phyloP scores from a whole-genome alignment of 306 rosid species.

The Cicer pinnatifidum region DNA sequence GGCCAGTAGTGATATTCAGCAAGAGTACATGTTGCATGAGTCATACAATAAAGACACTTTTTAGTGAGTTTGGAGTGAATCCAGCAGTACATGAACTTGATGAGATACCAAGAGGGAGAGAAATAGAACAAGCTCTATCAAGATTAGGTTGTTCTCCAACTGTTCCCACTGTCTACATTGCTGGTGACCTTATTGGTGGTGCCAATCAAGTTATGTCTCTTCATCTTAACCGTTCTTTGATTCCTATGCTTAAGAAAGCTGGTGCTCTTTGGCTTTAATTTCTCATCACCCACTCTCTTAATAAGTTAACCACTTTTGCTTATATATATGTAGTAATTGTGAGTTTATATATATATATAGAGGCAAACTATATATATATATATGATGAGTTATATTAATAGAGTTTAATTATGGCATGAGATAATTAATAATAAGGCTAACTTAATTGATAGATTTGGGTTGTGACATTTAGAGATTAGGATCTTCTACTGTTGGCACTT shows the following conservation, averaged over 20 bases:
- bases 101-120: constrained; percentile 83
- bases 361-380: not conserved
- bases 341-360: not conserved
- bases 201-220: constrained; percentile 91
- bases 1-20: constrained; percentile 95
- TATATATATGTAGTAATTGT: too few species aligned
- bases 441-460: not conserved
- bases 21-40: constrained; percentile 87
- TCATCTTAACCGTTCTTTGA: constrained; percentile 79
- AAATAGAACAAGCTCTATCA: constrained; percentile 82
- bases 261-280: constrained; percentile 85
- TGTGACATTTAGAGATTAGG: not conserved
- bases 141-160: constrained; percentile 72
- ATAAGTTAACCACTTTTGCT: constrained; percentile 40
- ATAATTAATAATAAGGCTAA: not conserved
- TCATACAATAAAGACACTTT: constrained; percentile 79
- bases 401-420: not conserved
- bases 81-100: constrained; percentile 83
- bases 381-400: not conserved
- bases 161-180: constrained; percentile 87
- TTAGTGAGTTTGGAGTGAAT: constrained; percentile 87
- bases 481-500: not conserved
- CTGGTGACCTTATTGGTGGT: constrained; percentile 83
- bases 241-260: constrained; percentile 86
- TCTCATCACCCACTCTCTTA: not conserved